These are phyloP conservation scores for Fusarium xylarioides DNA, from an alignment of 2,329 filamentous ascomycete genomes.

Conservation along the genomic window DNA sequence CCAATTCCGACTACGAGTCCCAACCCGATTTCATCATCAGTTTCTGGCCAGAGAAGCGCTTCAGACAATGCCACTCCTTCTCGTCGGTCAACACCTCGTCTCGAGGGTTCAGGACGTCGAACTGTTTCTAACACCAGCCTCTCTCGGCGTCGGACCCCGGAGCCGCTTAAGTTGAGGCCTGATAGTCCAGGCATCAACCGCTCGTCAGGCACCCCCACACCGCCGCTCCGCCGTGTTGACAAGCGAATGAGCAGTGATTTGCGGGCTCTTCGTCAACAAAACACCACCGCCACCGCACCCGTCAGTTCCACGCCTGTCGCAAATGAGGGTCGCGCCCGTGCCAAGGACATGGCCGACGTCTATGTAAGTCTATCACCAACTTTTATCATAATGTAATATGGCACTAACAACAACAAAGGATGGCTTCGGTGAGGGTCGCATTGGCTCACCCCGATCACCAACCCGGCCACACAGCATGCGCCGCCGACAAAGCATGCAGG, in stretches of 20 bases:
- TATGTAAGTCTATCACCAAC: constrained; percentile 74
- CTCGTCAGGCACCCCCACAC: constrained; percentile 60
- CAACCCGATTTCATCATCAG: constrained; percentile 4
- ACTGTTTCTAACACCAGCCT: constrained; percentile 65
- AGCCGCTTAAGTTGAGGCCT: constrained; percentile 65
- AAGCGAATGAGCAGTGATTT: constrained; percentile 79
- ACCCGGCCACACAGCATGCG: constrained; percentile 95
- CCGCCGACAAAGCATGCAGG: constrained; percentile 96
- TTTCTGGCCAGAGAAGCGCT: constrained; percentile 44
- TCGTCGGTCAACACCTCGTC: constrained; percentile 35
- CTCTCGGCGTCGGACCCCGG: constrained; percentile 61
- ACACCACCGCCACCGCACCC: constrained; percentile 44
- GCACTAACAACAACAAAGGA: constrained; percentile 66
- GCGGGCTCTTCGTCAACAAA: constrained; percentile 51
- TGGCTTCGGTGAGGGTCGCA: constrained; percentile 88
- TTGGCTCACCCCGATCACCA: constrained; percentile 88
- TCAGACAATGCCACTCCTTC: constrained; percentile 48
- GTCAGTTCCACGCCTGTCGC: constrained; percentile 70
- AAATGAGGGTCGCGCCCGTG: constrained; percentile 86
- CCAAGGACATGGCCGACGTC: constrained; percentile 90
- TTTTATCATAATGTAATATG: constrained; percentile 9
- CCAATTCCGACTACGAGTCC: constrained; percentile 22
- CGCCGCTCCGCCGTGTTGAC: constrained; percentile 76
- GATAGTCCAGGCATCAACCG: constrained; percentile 66
- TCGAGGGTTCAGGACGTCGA: constrained; percentile 48